These are phyloP conservation scores for Plasmodium gaboni DNA, from an alignment of 169 alveolate species.

Conservation along the genomic window DNA sequence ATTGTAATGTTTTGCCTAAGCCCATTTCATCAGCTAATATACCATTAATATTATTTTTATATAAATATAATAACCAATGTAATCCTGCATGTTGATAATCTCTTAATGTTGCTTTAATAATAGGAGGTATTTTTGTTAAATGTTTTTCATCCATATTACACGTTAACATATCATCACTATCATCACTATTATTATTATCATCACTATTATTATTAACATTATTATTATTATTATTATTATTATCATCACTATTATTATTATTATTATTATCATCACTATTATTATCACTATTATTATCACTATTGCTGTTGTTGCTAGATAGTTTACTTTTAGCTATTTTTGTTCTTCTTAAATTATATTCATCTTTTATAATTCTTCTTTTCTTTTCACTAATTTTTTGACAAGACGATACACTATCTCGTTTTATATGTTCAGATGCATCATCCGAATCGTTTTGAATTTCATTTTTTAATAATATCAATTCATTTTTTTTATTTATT, in stretches of 20 bases:
- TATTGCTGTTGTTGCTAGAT: not conserved
- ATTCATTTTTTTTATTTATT: not conserved
- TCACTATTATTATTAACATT: no score
- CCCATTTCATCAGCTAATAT: slow-evolving; percentile 99
- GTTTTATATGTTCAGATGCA: not conserved
- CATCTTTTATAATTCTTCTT: not conserved
- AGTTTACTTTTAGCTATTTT: slow-evolving; percentile 16
- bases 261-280: no score
- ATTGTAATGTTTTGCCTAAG: slow-evolving; percentile 98
- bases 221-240: no score
- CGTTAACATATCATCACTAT: slow-evolving; percentile 54
- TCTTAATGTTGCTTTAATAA: slow-evolving; percentile 93
- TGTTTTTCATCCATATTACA: slow-evolving; percentile 83
- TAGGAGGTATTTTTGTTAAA: slow-evolving; percentile 89
- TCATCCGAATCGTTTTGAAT: not conserved
- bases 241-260: no score
- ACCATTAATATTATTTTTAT: slow-evolving; percentile 96
- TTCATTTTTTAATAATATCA: not conserved
- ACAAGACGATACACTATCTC: no score
- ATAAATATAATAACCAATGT: slow-evolving; percentile 97
- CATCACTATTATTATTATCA: no score
- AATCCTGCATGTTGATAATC: slow-evolving; percentile 97
- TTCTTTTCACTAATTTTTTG: not conserved
- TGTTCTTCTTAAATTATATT: not conserved
- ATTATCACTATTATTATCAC: no score